Evolutionary conservation across 1,284 basidiomycete genomes (phyloP).

Genomic region (Ustilago shanxiensis): DNA sequence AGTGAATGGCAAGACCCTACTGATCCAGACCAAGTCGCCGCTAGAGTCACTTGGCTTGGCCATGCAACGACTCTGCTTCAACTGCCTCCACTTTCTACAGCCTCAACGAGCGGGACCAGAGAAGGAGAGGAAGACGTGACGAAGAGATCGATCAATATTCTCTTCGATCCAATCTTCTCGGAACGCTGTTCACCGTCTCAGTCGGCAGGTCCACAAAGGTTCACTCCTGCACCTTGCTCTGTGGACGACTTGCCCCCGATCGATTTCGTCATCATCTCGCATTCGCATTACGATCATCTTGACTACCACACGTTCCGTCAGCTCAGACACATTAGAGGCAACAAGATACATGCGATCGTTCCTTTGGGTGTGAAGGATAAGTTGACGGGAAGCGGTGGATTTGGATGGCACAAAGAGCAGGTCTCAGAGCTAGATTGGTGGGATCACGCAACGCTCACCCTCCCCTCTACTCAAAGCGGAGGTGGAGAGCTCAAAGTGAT

Average conservation of each 20-base stretch:
- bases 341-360: slow-evolving; percentile 57
- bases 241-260: slow-evolving; percentile 59
- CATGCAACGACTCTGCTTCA: slow-evolving; percentile 64
- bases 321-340: slow-evolving; percentile 16
- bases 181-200: slow-evolving; percentile 65
- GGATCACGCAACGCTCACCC: slow-evolving; percentile 47
- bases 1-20: slow-evolving; percentile 38
- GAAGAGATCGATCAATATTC: slow-evolving; percentile 45
- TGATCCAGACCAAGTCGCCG: slow-evolving; percentile 12
- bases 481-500: slow-evolving; percentile 25
- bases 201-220: slow-evolving; percentile 59
- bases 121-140: slow-evolving; percentile 3
- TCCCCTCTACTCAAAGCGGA: background rate
- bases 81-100: slow-evolving; percentile 42
- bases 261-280: slow-evolving; percentile 65
- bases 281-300: slow-evolving; percentile 69
- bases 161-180: slow-evolving; percentile 68
- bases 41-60: slow-evolving; percentile 64
- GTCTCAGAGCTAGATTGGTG: slow-evolving; percentile 68
- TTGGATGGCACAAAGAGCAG: slow-evolving; percentile 46
- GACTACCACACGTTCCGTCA: slow-evolving; percentile 60
- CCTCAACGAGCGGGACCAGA: background rate
- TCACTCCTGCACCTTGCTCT: slow-evolving; percentile 56
- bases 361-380: slow-evolving; percentile 62
- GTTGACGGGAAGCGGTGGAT: slow-evolving; percentile 36